A percentile compares a stretch with the other conserved stretches of the same genome.
Evolutionary conservation across 2,329 filamentous ascomycete genomes (phyloP).

Genomic region (Trichoderma afroharzianum): DNA sequence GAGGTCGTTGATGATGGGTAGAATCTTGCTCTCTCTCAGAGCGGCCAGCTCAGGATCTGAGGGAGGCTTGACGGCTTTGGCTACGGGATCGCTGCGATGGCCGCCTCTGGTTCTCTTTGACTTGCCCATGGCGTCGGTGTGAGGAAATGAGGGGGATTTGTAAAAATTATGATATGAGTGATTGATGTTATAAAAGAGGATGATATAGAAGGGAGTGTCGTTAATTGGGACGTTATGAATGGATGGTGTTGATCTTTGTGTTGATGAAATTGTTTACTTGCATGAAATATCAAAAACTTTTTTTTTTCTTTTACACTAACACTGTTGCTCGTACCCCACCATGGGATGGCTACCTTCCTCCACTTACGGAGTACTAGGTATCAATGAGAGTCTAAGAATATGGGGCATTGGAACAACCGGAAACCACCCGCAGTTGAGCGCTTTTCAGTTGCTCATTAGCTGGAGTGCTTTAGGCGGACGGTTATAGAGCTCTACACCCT

Average conservation of each 20-base stretch:
- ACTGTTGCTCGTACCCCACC: slow-evolving; percentile 20
- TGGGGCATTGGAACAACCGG: neutral
- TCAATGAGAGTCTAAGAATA: neutral
- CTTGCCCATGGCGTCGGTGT: slow-evolving; percentile 50
- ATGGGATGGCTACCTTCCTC: neutral
- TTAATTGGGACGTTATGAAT: neutral
- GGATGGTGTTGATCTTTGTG: neutral
- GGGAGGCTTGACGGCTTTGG: slow-evolving; percentile 57
- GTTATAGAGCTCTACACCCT: neutral
- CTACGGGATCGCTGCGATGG: slow-evolving; percentile 52
- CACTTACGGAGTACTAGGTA: neutral
- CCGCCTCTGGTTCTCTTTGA: slow-evolving; percentile 52
- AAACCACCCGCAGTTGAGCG: neutral
- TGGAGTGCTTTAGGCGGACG: neutral
- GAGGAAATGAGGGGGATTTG: neutral
- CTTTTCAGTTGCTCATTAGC: neutral
- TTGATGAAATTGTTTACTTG: neutral
- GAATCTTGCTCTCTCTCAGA: slow-evolving; percentile 59
- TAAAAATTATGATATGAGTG: neutral
- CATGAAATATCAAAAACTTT: neutral
- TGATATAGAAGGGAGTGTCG: neutral
- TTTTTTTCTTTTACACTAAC: neutral
- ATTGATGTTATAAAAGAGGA: neutral
- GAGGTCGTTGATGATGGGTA: slow-evolving; percentile 60
- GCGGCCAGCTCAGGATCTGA: slow-evolving; percentile 61